Conservation (phyloP, 108 stramenopile species). For the Nitzschia putrida region DNA sequence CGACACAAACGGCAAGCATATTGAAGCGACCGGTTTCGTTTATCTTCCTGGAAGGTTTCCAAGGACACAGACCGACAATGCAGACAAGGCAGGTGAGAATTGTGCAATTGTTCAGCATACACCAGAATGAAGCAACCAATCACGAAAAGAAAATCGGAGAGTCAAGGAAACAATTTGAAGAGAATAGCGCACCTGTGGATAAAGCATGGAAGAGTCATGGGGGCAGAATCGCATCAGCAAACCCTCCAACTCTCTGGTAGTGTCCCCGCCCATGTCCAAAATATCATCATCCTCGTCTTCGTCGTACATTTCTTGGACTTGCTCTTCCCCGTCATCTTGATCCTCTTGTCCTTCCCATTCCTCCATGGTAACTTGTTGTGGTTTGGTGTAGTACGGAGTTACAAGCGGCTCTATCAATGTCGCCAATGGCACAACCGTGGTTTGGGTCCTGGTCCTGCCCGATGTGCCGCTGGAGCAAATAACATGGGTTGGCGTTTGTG, state of each 20-base stretch:
- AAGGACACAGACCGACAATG: background rate
- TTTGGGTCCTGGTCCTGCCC: too few relatives aligned
- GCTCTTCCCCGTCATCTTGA: constrained; percentile 28
- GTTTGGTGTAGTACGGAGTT: background rate
- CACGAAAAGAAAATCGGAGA: background rate
- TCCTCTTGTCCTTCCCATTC: constrained; percentile 28
- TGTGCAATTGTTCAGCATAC: background rate
- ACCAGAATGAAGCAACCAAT: background rate
- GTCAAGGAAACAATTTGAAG: background rate
- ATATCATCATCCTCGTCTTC: constrained; percentile 74
- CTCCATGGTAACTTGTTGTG: background rate
- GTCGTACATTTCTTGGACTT: constrained; percentile 24
- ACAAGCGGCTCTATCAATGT: too few relatives aligned
- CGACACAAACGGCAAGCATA: constrained; percentile 88
- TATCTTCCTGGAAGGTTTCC: constrained; percentile 58
- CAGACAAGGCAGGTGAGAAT: background rate
- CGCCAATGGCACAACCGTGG: too few relatives aligned
- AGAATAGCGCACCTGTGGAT: constrained; percentile 73
- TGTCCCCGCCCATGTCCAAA: constrained; percentile 51
- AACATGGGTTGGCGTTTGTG: too few relatives aligned
- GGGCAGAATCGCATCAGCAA: constrained; percentile 89
- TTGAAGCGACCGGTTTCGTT: constrained; percentile 61
- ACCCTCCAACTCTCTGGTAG: constrained; percentile 43
- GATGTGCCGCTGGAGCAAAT: too few relatives aligned
- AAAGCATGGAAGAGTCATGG: constrained; percentile 89